Evolutionary conservation across 768 basidiomycete genomes (phyloP).

Genomic region (Sarcodon sp.): DNA sequence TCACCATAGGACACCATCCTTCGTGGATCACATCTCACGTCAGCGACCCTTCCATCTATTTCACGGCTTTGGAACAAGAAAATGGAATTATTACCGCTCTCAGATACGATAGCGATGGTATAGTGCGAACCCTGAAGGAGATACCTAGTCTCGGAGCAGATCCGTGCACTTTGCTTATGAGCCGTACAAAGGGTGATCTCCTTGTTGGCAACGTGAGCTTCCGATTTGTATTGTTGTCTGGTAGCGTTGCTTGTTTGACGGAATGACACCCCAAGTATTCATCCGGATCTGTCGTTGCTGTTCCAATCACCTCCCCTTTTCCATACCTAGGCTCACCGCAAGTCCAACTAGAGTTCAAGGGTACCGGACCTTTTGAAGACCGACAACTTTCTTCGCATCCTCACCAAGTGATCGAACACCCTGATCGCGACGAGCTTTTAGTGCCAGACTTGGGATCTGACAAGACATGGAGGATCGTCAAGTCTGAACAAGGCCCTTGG

Average conservation of each 20-base stretch:
- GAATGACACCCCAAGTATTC: slow-evolving; percentile 40
- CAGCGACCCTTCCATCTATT: slow-evolving; percentile 40
- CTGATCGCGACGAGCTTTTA: slow-evolving; percentile 42
- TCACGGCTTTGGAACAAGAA: slow-evolving; percentile 51
- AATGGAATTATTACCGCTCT: slow-evolving; percentile 56
- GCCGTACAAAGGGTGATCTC: slow-evolving; percentile 34
- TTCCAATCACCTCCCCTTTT: slow-evolving; percentile 38
- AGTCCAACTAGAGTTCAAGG: slow-evolving; percentile 29
- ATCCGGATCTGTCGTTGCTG: slow-evolving; percentile 41
- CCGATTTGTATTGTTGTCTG: neutral
- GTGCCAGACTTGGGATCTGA: slow-evolving; percentile 72
- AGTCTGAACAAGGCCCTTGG: slow-evolving; percentile 32
- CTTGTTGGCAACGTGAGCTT: slow-evolving; percentile 61
- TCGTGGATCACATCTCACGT: slow-evolving; percentile 69
- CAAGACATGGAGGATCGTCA: slow-evolving; percentile 42
- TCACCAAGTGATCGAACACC: slow-evolving; percentile 52
- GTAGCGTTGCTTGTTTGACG: neutral
- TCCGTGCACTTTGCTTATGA: slow-evolving; percentile 50
- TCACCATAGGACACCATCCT: slow-evolving; percentile 47
- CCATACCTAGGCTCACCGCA: slow-evolving; percentile 29
- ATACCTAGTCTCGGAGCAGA: slow-evolving; percentile 42
- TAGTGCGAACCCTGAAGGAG: slow-evolving; percentile 35
- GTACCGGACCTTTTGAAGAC: slow-evolving; percentile 47
- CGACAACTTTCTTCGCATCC: slow-evolving; percentile 69
- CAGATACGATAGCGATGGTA: slow-evolving; percentile 39